Evolutionary conservation across 1,284 basidiomycete species (phyloP), one percentile per base, ranked within the genome.

Genomic region (Melampsora americana): DNA sequence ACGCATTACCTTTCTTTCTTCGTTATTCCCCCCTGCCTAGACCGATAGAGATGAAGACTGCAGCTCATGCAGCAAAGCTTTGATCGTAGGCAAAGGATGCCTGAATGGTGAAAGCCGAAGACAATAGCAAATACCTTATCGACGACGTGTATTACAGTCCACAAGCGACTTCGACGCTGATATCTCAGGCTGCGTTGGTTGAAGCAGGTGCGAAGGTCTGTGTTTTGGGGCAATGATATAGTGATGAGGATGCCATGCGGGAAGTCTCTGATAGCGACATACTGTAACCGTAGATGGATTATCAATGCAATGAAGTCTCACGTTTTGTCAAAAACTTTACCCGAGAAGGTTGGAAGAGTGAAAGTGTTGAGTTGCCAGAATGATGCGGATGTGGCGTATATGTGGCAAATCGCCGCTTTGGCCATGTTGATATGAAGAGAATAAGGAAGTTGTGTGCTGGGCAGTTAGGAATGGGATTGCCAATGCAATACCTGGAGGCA

Each of bases 401-500:
- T 60, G 56, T 74, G 71, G 71, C 65, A 74, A n/a, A n/a, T 67
- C 28, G 64, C 14, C 18, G 46, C 1, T 56, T 74, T 44, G 71
- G 71, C 0, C 71, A 74, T 30, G 35, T 74, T 5, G 46, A 53
- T 42, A 7, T 67, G 1, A 56, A 35, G 23, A 28, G 62, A 1
- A 74, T 74, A 12, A 18, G 50, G 18, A 26, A 46, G 23, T 50
- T 74, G 48, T 44, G 26, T 30, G 6, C 28, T 16, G 1, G 7
- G 1, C 7, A 23, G 16, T 20, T 11, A 11, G n/a, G n/a, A n/a
- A 2, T 48, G 12, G 46, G 64, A 2, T 28, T 74, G 12, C 46
- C 71, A 2, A 2, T 6, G 32, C n/a, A 23, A 23, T 59, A 2
- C 28, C 32, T 3, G 56, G 59, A 18, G 64, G 53, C n/a, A 32